Evolutionary conservation across 2,329 filamentous ascomycete genomes (phyloP), one percentile per base, ranked within the genome.

Genomic region (Dothiorella sarmentorum): DNA sequence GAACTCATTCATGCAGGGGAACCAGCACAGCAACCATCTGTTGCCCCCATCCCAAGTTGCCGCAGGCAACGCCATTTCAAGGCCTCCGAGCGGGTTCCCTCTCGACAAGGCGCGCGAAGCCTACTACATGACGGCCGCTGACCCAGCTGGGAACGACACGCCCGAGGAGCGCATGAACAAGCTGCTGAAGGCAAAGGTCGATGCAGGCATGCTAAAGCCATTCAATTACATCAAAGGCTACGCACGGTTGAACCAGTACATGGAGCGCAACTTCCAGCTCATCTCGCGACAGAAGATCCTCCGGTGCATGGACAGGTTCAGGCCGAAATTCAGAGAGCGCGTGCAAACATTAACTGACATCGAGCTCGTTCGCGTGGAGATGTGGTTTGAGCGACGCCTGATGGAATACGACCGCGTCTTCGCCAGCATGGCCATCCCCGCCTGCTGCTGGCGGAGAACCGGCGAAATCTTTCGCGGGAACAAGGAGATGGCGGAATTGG

Each of bases 191-290:
- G 94, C 94, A 63, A 99, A 99, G 74, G 95, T 96, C 74, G 92
- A 97, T 65, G 94, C 94, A 0, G 94, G 94, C 1, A 81, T 99
- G 68, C 79, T 99, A 60, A 94, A 92, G 69, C 94, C 94, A 1
- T 99, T 99, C 81, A 97, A 97, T 76, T 99, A 99, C 73, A 90
- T 97, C 66, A 96, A 95, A 69, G 94, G 94, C 11, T 99, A 99
- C 73, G 88, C 91, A 10, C 85, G 91, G 29, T 79, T 99, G 47
- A 90, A 91, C 63, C 86, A 88, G 62, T 99, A 97, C 72, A 92
- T 99, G 81, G 91, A 97, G 68, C 85, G 86, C 60, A 87, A 97
- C 70, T 88, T 97, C 71, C 86, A 90, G 56, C 84, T 88, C 22
- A 79, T 84, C 15, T 94, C 90, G 18, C 91, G 94, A 62, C 88